Percentiles rank a stretch among this genome's conserved stretches.
These are phyloP conservation scores for Tulasnella sp. DNA, from an alignment of 768 basidiomycete species.

Conservation along the genomic window DNA sequence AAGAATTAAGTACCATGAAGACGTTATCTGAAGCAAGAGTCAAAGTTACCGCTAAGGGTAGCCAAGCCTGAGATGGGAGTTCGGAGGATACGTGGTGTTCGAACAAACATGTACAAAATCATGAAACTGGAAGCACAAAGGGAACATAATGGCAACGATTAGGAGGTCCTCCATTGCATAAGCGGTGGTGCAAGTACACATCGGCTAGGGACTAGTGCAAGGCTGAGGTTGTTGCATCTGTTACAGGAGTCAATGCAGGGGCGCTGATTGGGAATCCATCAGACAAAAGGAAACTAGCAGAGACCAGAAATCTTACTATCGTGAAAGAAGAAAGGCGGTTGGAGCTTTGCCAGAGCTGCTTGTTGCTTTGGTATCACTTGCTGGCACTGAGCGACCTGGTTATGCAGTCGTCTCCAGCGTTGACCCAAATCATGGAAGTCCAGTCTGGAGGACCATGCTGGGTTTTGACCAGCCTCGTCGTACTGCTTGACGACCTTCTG, in stretches of 20 bases:
- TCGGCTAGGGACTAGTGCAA: not conserved
- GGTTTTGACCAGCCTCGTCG: not conserved
- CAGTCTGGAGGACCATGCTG: not conserved
- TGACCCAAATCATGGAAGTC: not conserved
- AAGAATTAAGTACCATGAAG: not conserved
- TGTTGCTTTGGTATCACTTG: not conserved
- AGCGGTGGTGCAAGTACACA: not conserved
- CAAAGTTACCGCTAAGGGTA: conserved; percentile 19
- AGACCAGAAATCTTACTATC: not conserved
- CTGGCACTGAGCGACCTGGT: not conserved
- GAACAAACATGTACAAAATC: conserved; percentile 2
- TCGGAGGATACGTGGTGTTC: conserved; percentile 10
- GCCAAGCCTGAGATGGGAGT: conserved; percentile 45
- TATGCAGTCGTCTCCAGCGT: not conserved
- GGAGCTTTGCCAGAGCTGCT: not conserved
- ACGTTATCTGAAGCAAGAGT: not conserved
- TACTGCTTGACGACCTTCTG: not conserved
- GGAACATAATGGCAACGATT: not conserved
- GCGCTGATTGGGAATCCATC: not conserved
- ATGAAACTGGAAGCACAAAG: not conserved
- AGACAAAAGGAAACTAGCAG: not conserved
- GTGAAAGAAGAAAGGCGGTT: not conserved
- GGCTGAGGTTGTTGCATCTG: not conserved
- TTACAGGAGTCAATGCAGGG: not conserved
- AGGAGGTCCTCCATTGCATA: not conserved